These are phyloP conservation scores for Leucocoprinus birnbaumii DNA, from an alignment of 768 basidiomycete species.

Conservation along the genomic window DNA sequence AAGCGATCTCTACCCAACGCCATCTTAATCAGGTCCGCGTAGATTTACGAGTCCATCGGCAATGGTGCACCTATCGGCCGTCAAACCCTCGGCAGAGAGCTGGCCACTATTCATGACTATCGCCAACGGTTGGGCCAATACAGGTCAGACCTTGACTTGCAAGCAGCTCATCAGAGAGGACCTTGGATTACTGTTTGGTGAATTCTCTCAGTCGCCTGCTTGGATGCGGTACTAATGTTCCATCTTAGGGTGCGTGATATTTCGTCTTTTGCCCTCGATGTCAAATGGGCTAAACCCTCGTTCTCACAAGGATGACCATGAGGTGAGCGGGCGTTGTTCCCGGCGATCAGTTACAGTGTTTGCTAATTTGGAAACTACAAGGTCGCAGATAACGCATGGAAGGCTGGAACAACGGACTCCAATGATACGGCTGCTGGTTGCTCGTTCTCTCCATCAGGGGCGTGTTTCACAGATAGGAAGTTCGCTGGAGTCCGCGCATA, in stretches of 20 bases:
- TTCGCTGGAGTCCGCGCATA: conserved; percentile 56
- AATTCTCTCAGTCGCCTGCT: conserved; percentile 7
- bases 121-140: conserved; percentile 50
- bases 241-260: conserved; percentile 1
- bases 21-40: background rate
- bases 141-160: conserved; percentile 46
- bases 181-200: conserved; percentile 61
- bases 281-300: conserved; percentile 3
- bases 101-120: conserved; percentile 55
- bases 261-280: background rate
- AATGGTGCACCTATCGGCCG: conserved; percentile 46
- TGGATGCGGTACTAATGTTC: background rate
- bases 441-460: conserved; percentile 47
- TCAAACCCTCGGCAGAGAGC: conserved; percentile 46
- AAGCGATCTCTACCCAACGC: background rate
- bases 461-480: conserved; percentile 59
- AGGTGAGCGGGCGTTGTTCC: conserved; percentile 25
- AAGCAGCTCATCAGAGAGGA: conserved; percentile 43
- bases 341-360: background rate
- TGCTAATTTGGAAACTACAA: conserved; percentile 14
- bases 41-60: conserved; percentile 52
- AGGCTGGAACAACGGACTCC: conserved; percentile 50
- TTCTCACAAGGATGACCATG: conserved; percentile 45
- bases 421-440: conserved; percentile 52
- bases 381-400: conserved; percentile 58